Evolutionary conservation across 148 eudicot species (phyloP).

Genomic region (Heliosperma pusillum): DNA sequence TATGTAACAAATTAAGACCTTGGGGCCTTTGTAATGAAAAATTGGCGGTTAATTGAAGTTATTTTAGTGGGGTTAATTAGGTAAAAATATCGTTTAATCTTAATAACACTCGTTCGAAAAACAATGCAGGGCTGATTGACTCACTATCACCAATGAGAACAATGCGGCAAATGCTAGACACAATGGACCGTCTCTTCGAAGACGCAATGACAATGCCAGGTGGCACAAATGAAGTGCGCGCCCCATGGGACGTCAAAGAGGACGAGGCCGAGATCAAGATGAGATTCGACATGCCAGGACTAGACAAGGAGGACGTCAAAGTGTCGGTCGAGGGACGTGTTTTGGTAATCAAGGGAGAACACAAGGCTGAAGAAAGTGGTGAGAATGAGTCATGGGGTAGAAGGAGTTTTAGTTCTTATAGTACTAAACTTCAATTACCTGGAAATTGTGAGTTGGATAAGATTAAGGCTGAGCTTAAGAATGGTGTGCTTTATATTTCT

Average conservation of each 20-base stretch:
- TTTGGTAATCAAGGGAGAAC: constrained; percentile 59
- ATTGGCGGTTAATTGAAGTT: too few relatives aligned
- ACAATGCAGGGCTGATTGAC: constrained; percentile 63
- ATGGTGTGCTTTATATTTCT: constrained; percentile 61
- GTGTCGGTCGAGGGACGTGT: constrained; percentile 56
- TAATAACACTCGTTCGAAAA: neutral
- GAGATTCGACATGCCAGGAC: constrained; percentile 83
- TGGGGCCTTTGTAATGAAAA: too few relatives aligned
- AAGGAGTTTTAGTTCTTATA: constrained; percentile 44
- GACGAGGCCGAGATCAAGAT: constrained; percentile 64
- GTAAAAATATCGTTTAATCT: too few relatives aligned
- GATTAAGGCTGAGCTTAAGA: constrained; percentile 62
- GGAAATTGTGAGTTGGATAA: constrained; percentile 55
- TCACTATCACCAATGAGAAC: constrained; percentile 67
- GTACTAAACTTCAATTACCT: constrained; percentile 56
- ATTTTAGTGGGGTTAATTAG: too few relatives aligned
- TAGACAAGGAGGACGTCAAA: constrained; percentile 54
- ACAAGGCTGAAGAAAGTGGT: constrained; percentile 32
- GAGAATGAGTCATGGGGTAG: constrained; percentile 33
- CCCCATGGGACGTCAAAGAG: constrained; percentile 75
- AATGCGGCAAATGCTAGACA: constrained; percentile 69
- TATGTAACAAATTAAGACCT: too few relatives aligned
- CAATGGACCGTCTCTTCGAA: constrained; percentile 65
- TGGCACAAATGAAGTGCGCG: constrained; percentile 33
- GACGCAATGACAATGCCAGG: constrained; percentile 58